Evolutionary conservation across 345 rosid genomes (phyloP).

Genomic region (Reutealis trisperma): DNA sequence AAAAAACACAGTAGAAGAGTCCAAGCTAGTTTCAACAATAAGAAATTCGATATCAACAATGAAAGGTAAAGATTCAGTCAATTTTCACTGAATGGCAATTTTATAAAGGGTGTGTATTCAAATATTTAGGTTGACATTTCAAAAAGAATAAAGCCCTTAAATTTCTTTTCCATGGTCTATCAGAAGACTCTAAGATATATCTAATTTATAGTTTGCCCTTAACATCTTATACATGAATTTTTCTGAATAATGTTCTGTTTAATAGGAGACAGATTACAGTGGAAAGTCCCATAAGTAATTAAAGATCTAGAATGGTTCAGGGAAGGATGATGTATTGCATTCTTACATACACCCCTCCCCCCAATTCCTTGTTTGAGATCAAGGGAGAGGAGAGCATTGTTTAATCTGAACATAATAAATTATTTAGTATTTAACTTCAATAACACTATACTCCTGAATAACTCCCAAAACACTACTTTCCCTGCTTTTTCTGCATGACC

Average conservation of each 20-base stretch:
- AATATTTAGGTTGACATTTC: too few species aligned
- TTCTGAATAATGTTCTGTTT: background rate
- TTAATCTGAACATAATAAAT: too few species aligned
- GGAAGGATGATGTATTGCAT: too few species aligned
- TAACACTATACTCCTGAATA: background rate
- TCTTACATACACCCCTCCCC: too few species aligned
- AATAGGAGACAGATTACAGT: too few species aligned
- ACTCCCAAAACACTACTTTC: background rate
- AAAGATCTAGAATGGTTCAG: too few species aligned
- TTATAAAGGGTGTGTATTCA: too few species aligned
- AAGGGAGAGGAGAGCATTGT: background rate
- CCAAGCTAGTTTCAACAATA: conserved; percentile 1
- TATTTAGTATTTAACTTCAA: too few species aligned
- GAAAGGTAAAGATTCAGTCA: background rate
- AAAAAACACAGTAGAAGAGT: background rate
- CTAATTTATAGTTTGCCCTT: background rate
- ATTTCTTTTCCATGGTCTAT: background rate
- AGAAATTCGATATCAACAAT: background rate
- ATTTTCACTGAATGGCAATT: background rate
- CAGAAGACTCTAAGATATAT: background rate
- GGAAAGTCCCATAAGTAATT: background rate
- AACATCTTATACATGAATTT: background rate
- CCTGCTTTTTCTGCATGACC: background rate
- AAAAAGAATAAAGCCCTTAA: background rate
- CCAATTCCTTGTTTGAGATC: background rate